Percentiles rank a stretch among this genome's conserved stretches.
Conservation (phyloP, 2,329 filamentous ascomycete genomes). For the Aspergillus sp. region DNA sequence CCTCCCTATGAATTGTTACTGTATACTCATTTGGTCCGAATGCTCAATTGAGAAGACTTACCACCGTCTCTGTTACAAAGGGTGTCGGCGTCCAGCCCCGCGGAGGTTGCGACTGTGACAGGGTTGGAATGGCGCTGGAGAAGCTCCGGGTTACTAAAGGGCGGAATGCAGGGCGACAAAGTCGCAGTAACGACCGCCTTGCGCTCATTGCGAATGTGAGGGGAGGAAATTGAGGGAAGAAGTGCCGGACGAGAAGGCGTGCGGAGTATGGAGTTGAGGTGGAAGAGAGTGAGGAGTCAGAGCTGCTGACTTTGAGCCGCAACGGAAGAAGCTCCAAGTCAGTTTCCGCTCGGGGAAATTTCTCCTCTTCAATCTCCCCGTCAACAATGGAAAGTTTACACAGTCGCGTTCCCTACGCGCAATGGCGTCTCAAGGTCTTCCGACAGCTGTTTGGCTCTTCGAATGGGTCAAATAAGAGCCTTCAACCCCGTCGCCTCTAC, state of each 20-base stretch:
- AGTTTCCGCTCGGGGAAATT: constrained; percentile 14
- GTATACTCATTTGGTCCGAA: constrained; percentile 19
- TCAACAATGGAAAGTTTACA: constrained; percentile 33
- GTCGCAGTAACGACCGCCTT: constrained; percentile 26
- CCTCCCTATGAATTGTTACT: constrained; percentile 59
- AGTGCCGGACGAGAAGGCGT: constrained; percentile 3
- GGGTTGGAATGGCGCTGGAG: constrained; percentile 32
- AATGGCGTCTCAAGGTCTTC: constrained; percentile 38
- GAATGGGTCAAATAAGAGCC: constrained; percentile 7
- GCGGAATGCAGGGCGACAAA: constrained; percentile 26
- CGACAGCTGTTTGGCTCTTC: constrained; percentile 25
- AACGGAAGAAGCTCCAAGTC: constrained; percentile 10
- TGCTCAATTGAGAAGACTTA: constrained; percentile 42
- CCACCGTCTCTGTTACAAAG: constrained; percentile 60
- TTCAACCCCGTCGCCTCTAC: constrained; percentile 10
- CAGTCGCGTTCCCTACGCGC: constrained; percentile 33
- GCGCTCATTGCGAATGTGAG: constrained; percentile 29
- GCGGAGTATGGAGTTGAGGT: constrained; percentile 3
- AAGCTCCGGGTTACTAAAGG: constrained; percentile 33
- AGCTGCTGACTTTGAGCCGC: constrained; percentile 4
- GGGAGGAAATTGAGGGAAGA: not conserved
- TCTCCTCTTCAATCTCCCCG: constrained; percentile 7
- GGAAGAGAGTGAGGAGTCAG: not conserved
- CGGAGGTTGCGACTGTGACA: constrained; percentile 37
- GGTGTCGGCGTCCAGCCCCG: constrained; percentile 57